A percentile compares a stretch with the other conserved stretches of the same genome.
phyloP scores from a whole-genome alignment of 345 rosid genomes.

The Heritiera fomes region DNA sequence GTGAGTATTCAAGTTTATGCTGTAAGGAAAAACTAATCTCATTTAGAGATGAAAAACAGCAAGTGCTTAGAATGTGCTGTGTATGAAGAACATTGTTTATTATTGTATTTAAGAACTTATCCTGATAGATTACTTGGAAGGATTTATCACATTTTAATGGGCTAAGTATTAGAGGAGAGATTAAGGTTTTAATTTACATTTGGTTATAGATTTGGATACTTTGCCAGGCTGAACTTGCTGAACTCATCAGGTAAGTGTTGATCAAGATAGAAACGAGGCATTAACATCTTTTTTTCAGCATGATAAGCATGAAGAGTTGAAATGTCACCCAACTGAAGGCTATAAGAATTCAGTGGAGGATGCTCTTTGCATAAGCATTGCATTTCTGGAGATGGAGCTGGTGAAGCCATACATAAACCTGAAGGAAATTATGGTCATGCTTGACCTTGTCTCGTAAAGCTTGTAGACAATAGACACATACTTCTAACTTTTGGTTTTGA shows the following conservation, averaged over 20 bases:
- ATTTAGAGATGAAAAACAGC: constrained; percentile 34
- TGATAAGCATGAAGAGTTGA: constrained; percentile 16
- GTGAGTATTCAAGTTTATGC: constrained; percentile 34
- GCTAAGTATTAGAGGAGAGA: constrained; percentile 16
- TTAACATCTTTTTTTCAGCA: neutral
- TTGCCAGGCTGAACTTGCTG: constrained; percentile 14
- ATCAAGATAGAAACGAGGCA: constrained; percentile 24
- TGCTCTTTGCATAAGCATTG: constrained; percentile 10
- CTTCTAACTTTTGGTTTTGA: constrained; percentile 6
- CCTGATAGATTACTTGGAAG: constrained; percentile 29
- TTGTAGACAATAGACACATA: neutral
- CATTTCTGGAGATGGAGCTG: neutral
- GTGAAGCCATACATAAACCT: constrained; percentile 14
- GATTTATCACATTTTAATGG: constrained; percentile 29
- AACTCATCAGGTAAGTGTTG: constrained; percentile 26
- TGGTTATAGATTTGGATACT: constrained; percentile 25
- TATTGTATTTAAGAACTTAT: constrained; percentile 24
- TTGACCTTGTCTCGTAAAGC: constrained; percentile 20
- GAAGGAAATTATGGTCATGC: constrained; percentile 22
- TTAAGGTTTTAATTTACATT: constrained; percentile 20
- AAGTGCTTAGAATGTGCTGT: constrained; percentile 40
- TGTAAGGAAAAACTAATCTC: constrained; percentile 39
- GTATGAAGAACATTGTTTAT: constrained; percentile 35
- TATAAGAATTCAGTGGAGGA: constrained; percentile 8
- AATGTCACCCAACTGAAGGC: constrained; percentile 21